Evolutionary conservation across 495 filamentous ascomycete genomes (phyloP).

Genomic region (Thermothielavioides terrestris): DNA sequence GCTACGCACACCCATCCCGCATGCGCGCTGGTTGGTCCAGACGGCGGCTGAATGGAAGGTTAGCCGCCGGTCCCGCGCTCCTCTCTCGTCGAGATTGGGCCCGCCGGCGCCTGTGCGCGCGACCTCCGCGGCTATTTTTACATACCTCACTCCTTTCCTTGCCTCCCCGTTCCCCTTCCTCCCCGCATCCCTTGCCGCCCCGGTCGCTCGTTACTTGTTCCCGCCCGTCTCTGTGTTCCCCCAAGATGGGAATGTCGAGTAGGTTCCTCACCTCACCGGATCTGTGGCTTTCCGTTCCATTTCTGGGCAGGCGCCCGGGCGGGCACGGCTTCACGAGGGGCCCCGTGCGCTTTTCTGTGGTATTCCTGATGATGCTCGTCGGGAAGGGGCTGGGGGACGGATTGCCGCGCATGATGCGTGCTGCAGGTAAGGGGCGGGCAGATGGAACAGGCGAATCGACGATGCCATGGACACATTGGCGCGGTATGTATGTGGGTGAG

Average conservation of each 20-base stretch:
- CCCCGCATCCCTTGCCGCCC: background rate
- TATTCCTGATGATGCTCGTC: too few relatives aligned
- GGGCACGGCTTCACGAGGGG: too few relatives aligned
- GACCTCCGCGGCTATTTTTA: conserved; percentile 1
- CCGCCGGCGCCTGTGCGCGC: background rate
- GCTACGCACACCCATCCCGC: too few relatives aligned
- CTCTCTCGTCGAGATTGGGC: background rate
- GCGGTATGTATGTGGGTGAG: too few relatives aligned
- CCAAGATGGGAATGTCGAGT: too few relatives aligned
- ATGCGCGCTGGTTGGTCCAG: background rate
- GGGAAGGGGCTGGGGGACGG: too few relatives aligned
- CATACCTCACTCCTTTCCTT: background rate
- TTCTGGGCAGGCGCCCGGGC: background rate
- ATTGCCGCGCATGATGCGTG: too few relatives aligned
- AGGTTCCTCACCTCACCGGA: background rate
- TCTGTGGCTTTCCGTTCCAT: background rate
- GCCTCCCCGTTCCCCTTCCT: background rate
- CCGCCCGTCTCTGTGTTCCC: background rate
- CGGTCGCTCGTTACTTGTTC: background rate
- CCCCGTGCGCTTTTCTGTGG: too few relatives aligned
- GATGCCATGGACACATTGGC: too few relatives aligned
- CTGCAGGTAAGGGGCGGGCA: too few relatives aligned
- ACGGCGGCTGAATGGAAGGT: background rate
- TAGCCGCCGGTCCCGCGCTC: conserved; percentile 1
- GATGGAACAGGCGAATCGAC: too few relatives aligned